Conservation (phyloP, 2,329 filamentous ascomycete genomes). For the Phialophora expanda region DNA sequence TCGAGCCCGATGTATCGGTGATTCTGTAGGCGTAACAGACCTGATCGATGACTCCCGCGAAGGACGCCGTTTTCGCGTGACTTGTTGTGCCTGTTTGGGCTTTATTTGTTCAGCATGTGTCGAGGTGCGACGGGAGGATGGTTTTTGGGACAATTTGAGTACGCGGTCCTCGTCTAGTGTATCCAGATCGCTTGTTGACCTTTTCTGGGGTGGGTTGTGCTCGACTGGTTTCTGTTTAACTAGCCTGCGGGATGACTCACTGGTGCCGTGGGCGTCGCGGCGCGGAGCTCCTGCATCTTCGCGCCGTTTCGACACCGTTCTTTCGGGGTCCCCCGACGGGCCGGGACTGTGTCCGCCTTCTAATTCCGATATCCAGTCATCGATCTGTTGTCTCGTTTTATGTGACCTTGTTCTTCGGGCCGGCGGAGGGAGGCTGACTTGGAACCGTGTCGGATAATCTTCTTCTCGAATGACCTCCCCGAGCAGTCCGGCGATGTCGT, state of each 20-base stretch:
- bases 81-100: constrained; percentile 24
- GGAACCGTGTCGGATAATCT: constrained; percentile 35
- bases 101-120: constrained; percentile 24
- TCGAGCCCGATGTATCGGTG: constrained; percentile 3
- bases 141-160: constrained; percentile 21
- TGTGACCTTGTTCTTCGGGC: constrained; percentile 20
- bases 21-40: constrained; percentile 18
- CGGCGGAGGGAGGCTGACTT: constrained; percentile 35
- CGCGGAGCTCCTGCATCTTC: constrained; percentile 5
- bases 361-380: constrained; percentile 26
- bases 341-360: constrained; percentile 11
- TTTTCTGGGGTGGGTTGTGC: constrained; percentile 33
- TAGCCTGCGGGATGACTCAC: constrained; percentile 28
- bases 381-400: constrained; percentile 24
- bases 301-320: constrained; percentile 10
- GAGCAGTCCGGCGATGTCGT: constrained; percentile 51
- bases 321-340: constrained; percentile 2
- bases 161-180: constrained; percentile 26
- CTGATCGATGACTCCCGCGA: constrained; percentile 22
- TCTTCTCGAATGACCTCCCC: constrained; percentile 44
- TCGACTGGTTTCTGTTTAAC: constrained; percentile 11
- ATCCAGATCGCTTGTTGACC: constrained; percentile 36
- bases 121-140: constrained; percentile 24
- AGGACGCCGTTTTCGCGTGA: constrained; percentile 23
- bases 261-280: constrained; percentile 14